Evolutionary conservation across 108 stramenopile species (phyloP), one percentile per base, ranked within the genome.

Genomic region (Cyclotella kingstonii): DNA sequence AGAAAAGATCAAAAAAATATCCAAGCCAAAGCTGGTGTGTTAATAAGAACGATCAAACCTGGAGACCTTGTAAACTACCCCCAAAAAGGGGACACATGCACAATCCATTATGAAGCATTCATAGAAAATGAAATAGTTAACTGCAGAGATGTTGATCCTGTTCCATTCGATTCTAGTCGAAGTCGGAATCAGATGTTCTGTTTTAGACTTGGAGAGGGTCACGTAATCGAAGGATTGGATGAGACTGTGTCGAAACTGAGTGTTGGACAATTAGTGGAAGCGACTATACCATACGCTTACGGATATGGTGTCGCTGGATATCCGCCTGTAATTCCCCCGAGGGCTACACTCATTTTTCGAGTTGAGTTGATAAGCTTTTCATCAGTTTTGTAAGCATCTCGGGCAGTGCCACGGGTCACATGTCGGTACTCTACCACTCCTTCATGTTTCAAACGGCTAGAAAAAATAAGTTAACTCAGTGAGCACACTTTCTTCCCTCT

Each of bases 151-250:
- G 68, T n/a, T n/a, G n/a, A 47, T 25, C 65, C 63, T 6, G 45
- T 56, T 19, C 54, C 70, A 41, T 91, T 91, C 47, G 90, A 91
- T 50, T 83, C 81, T 28, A 82, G 85, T 18, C 34, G 81, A 46
- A 82, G 82, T 54, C 82, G 85, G 7, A 66, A 74, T 39, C 79
- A 73, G 44, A 75, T 88, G 7, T 84, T 96, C 54, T 61, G 71
- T 38, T 94, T 96, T 62, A 65, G 70, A 45, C 43, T 96, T 23
- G 86, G 86, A 0, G 53, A 23, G 6, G 64, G 82, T 14, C 82
- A 91, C 41, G 95, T 96, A 11, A 89, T 95, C 5, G 72, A 88
- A 38, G 95, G 93, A 7, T 58, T 85, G 43, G 72, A 83, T 47
- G 55, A 68, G 22, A 84, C 77, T 25, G 66, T 94, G 6, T 65